Percentiles rank a stretch among this genome's conserved stretches.
Conservation (phyloP, 495 filamentous ascomycete genomes). For the Hyphodiscus hymeniophilus region DNA sequence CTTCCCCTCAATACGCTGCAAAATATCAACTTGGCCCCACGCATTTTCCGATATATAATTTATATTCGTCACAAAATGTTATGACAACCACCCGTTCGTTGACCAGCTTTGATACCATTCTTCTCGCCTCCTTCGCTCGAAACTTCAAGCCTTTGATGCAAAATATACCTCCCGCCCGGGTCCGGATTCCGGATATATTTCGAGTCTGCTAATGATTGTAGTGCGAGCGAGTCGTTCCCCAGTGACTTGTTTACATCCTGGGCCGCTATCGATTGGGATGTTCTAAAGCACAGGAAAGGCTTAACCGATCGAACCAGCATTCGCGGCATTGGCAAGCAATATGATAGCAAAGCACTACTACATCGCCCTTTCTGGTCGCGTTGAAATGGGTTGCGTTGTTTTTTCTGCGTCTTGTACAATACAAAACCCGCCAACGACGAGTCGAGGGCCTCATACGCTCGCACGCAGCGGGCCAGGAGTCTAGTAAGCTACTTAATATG, state of each 20-base stretch:
- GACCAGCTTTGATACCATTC: conserved; percentile 33
- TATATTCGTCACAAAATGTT: conserved; percentile 36
- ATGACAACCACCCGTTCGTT: conserved; percentile 35
- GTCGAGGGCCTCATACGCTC: too few species aligned
- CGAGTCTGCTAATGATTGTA: too few species aligned
- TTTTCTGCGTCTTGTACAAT: too few species aligned
- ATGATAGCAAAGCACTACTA: conserved; percentile 8
- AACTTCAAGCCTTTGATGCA: conserved; percentile 37
- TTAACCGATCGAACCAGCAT: neutral
- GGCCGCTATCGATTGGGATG: too few species aligned
- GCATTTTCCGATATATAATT: conserved; percentile 17
- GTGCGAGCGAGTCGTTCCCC: too few species aligned
- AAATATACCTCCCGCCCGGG: conserved; percentile 10
- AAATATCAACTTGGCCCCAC: conserved; percentile 9
- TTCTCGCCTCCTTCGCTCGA: conserved; percentile 40
- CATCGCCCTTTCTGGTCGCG: too few species aligned
- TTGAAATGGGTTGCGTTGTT: too few species aligned
- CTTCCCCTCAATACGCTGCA: neutral
- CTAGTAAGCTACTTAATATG: too few species aligned
- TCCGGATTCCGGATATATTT: conserved; percentile 1
- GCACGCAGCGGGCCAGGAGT: too few species aligned
- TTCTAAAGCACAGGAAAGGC: neutral
- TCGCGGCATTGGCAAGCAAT: conserved; percentile 9
- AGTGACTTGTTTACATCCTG: too few species aligned
- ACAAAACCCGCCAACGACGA: too few species aligned